Base-by-base conservation (phyloP, 495 filamentous ascomycete species). In the Lasiosphaeria hispida region DNA sequence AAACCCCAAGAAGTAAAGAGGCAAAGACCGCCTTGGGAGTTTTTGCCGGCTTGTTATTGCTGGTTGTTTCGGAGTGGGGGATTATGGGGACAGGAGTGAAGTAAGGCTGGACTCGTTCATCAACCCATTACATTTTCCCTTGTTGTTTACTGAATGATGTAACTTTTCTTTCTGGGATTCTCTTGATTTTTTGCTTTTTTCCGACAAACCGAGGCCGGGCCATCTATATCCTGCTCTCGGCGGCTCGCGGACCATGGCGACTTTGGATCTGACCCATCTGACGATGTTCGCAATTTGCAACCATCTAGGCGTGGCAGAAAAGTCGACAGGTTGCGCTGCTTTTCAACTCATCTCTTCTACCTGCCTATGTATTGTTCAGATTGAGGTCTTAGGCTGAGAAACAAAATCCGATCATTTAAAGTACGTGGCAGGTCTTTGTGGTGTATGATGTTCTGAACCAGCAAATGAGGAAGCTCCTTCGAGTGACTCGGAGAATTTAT, bases 1-100 rank as follows among this genome's bases (percentile, higher is more conserved):
- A 65, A 63, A 64, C 14, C 40, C 57, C 8, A 72, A 63, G 66
- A 76, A 78, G 57, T 78, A 70, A 59, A n/a, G n/a, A n/a, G 35
- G 6, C 45, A 10, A 5, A 33, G 10, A 11, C 9, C 23, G 34
- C 7, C 10, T 53, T 18, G 7, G 35, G 39, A 35, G 39, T 54
- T 54, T 42, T 18, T 18, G n/a, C n/a, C n/a, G 38, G 13, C 10
- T 45, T 52, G n/a, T 17, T 19, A 11, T 39, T 15, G 23, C 23
- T 39, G 43, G 43, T 19, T 43, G 4, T 49, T 52, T 23, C 2
- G 17, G 15, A 17, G 49, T 14, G 14, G 17, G 49, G 49, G 15
- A n/a, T 38, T 17, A 14, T n/a, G n/a, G 19, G 18, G 40, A 38
- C 43, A 17, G 43, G 30, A 35, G 30, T 35, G 53, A 45, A 15